Evolutionary conservation across 2,329 filamentous ascomycete species (phyloP), one percentile per base, ranked within the genome.

Genomic region (Paecilomyces dactylethromorphus): DNA sequence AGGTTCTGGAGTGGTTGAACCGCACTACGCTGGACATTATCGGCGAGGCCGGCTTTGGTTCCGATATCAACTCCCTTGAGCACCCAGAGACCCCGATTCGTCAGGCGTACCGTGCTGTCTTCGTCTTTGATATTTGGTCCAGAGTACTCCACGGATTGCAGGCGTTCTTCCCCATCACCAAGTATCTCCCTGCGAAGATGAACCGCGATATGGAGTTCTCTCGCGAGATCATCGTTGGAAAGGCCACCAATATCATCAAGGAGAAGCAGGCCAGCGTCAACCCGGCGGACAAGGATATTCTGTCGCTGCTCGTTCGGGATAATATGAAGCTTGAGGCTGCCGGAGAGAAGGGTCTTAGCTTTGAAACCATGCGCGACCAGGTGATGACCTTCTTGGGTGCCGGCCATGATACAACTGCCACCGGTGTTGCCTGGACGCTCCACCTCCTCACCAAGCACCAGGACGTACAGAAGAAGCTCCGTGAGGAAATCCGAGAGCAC

Each of bases 351-450:
- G 73, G 72, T 6, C 67, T 77, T n/a, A 71, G 69, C 0, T 73
- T 74, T 45, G 72, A 74, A 56, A 73, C 70, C 55, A 63, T 64
- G 63, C 60, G 71, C 33, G 72, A 76, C 56, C 74, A 77, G 54
- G 68, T 74, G 53, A 75, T 76, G 70, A 76, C 73, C 2, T 76
- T 77, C 65, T 64, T 76, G n/a, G 70, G 72, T 31, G 76, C 73
- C 21, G 76, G 77, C 3, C 76, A 79, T 62, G 77, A 79, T 32
- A 79, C 77, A 3, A 78, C 78, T 0, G 75, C 77, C 6, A 78
- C 76, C 0, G 74, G 73, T 13, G 69, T 79, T 2, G 73, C 74
- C 6, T 79, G 77, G 75, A 76, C 74, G 0, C 64, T 79, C 0
- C 72, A 79, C 56, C 64, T 78, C 3, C 71, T 79, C 2, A 72